Evolutionary conservation across 1,139 yeast species (phyloP).

Genomic region (Nadsonia starkeyi-henricii): DNA sequence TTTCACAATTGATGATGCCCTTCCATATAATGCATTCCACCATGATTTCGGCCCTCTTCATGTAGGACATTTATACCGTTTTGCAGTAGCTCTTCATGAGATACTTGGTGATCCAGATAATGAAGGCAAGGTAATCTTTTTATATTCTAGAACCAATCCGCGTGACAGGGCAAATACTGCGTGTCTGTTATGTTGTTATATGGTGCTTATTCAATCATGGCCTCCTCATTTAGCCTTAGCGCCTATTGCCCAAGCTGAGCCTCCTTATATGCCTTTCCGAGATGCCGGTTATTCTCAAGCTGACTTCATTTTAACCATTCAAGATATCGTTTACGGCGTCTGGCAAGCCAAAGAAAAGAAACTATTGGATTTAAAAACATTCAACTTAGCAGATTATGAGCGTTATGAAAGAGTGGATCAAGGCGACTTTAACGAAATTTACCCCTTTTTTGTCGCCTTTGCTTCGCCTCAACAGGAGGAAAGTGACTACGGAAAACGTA

Average conservation of each 20-base stretch:
- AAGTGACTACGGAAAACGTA: conserved; percentile 22
- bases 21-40: conserved; percentile 86
- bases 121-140: conserved; percentile 79
- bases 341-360: conserved; percentile 98
- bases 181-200: conserved; percentile 81
- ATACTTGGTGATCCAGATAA: conserved; percentile 74
- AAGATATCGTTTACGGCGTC: conserved; percentile 87
- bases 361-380: conserved; percentile 72
- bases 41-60: conserved; percentile 94
- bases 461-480: conserved; percentile 82
- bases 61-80: conserved; percentile 82
- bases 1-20: conserved; percentile 83
- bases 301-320: conserved; percentile 84
- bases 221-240: conserved; percentile 95
- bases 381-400: conserved; percentile 84
- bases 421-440: conserved; percentile 85
- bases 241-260: conserved; percentile 83
- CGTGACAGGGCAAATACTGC: conserved; percentile 88
- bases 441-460: conserved; percentile 92
- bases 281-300: conserved; percentile 97
- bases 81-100: conserved; percentile 88
- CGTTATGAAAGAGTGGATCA: conserved; percentile 90
- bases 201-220: conserved; percentile 94
- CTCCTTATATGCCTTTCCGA: conserved; percentile 87
- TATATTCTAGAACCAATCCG: conserved; percentile 71